Evolutionary conservation across 2,329 filamentous ascomycete species (phyloP), one percentile per base, ranked within the genome.

Genomic region (Torrubiella hemipterigena): DNA sequence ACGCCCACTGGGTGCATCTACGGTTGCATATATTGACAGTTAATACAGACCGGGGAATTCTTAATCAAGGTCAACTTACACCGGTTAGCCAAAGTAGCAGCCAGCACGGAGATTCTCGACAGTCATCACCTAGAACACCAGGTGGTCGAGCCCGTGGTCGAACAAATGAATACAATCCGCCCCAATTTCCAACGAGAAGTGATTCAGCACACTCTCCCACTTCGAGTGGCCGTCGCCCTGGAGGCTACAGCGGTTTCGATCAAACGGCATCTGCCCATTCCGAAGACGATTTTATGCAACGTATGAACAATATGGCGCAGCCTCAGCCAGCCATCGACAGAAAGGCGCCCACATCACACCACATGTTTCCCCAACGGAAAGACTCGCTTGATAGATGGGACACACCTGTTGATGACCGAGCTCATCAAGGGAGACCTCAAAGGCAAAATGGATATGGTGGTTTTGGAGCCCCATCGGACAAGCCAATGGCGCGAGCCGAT

Each of bases 271-370:
- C 16, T 14, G 74, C 63, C 38, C 69, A 71, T 15, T 31, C 23
- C 29, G 37, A 48, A 52, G 30, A 41, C 42, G 3, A 45, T 22
- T 44, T 83, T 17, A 45, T 80, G 42, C 65, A 71, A 38, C 68
- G 73, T 31, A 72, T 82, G 64, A 69, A 81, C 41, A 67, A 59
- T 7, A 77, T 82, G 45, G 65, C 72, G 2, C 73, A 77, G 2
- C 77, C 75, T 0, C 77, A 78, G 0, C 81, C 83, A 43, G 72
- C 75, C 39, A 50, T 64, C 19, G 54, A 47, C 39, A 54, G 56
- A 41, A 56, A 53, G 23, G 46, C 51, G 18, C 47, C 54, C 4
- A 35, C 41, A 17, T 42, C 41, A n/a, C 45, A 48, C 11, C 58
- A 59, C 25, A 46, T 51, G 2, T 55, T 56, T 19, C 44, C 53